Base-by-base conservation (phyloP, 495 filamentous ascomycete genomes). In the Aspergillus funiculosus region DNA sequence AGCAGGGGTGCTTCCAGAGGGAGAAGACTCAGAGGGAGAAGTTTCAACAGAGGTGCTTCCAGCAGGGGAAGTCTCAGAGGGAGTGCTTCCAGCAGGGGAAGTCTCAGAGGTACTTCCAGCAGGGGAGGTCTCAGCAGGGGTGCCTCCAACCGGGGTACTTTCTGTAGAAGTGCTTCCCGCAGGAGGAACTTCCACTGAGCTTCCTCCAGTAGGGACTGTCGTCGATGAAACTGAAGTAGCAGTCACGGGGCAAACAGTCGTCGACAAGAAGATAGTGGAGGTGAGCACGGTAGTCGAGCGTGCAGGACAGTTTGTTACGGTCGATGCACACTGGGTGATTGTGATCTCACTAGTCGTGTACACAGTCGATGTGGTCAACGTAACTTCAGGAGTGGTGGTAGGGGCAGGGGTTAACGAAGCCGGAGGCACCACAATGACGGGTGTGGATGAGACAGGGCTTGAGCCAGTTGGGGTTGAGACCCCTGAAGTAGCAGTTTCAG, bases 241-340 rank as follows among this genome's bases (percentile, higher is more conserved):
- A 24, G 48, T 45, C 27, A 51, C 39, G 0, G 46, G 46, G 41
- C 39, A n/a, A 31, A 81, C 60, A 28, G 81, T 83, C 15, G 80
- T 83, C 25, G 71, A 76, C 50, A 81, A 48, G n/a, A 78, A 58
- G 52, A 81, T 68, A 17, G 75, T 69, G 10, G 74, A 71, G 24
- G 78, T 79, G 19, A 74, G 69, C 1, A 79, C 71, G 19, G 64
- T 68, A 49, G 66, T 76, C 35, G 61, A 78, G 15, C 58, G 48
- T 27, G 57, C 75, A 4, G 79, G 79, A 65, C 81, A 85, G 56
- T 78, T 60, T 41, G 74, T 77, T n/a, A 83, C 73, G 5, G 62
- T 72, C 1, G 80, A 58, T 6, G 71, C 69, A 57, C 78, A 83
- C 45, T 71, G 74, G 3, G 75, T 79, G 54, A 81, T 65, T 5